Evolutionary conservation across 1,284 basidiomycete genomes (phyloP).

Genomic region (Tilletia caries): DNA sequence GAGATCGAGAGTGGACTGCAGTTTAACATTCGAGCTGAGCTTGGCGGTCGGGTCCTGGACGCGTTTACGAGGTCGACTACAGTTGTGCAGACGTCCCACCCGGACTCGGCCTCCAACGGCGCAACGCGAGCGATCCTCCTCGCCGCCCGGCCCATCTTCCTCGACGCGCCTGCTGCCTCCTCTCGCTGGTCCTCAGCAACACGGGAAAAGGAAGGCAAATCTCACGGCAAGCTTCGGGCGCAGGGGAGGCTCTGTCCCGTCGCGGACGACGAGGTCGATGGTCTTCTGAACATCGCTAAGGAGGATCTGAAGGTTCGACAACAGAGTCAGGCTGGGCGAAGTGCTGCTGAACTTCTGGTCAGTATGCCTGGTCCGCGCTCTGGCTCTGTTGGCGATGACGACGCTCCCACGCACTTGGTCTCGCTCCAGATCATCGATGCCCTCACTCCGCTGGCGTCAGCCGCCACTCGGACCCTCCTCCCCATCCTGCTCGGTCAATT

Average conservation of each 20-base stretch:
- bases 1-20: background rate
- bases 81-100: background rate
- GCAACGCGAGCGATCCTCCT: background rate
- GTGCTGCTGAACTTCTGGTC: background rate
- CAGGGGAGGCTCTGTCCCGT: constrained; percentile 7
- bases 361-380: background rate
- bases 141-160: background rate
- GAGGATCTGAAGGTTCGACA: background rate
- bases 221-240: background rate
- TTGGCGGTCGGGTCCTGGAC: background rate
- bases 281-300: background rate
- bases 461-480: background rate
- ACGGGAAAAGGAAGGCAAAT: background rate
- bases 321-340: background rate
- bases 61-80: background rate
- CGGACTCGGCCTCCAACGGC: background rate
- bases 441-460: background rate
- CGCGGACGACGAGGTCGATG: constrained; percentile 4
- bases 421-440: background rate
- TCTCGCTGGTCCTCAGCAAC: background rate
- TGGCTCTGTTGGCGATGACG: background rate
- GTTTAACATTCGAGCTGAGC: background rate
- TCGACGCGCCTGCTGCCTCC: background rate
- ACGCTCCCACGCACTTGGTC: background rate
- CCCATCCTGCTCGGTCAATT: constrained; percentile 7